A percentile compares a stretch with the other conserved stretches of the same genome.
Conservation (phyloP, 768 basidiomycete genomes). For the Hericium coralloides region DNA sequence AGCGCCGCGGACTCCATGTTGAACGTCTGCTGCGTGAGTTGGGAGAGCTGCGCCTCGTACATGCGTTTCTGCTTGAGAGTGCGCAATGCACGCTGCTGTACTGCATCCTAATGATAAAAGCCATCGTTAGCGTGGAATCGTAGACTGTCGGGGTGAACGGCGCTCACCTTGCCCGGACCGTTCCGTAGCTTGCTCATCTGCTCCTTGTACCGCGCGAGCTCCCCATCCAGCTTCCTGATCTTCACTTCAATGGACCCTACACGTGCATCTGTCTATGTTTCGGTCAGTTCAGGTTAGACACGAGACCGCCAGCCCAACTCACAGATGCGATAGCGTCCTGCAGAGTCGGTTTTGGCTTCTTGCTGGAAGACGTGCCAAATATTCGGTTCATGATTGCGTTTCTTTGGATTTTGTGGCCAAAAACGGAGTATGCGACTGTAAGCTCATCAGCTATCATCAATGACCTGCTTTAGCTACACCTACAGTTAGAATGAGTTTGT, state of each 20-base stretch:
- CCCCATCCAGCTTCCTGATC: slow-evolving; percentile 91
- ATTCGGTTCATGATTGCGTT: slow-evolving; percentile 64
- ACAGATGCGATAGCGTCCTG: slow-evolving; percentile 92
- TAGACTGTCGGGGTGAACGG: neutral
- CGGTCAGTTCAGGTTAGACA: slow-evolving; percentile 1
- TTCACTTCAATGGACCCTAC: slow-evolving; percentile 91
- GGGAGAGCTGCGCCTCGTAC: slow-evolving; percentile 89
- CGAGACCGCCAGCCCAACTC: slow-evolving; percentile 17
- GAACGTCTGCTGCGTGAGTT: slow-evolving; percentile 90
- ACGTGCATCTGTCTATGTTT: slow-evolving; percentile 71
- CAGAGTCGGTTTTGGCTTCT: slow-evolving; percentile 79
- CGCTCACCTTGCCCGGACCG: slow-evolving; percentile 86
- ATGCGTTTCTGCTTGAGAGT: slow-evolving; percentile 92
- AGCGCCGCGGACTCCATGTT: slow-evolving; percentile 97
- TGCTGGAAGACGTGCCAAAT: slow-evolving; percentile 64
- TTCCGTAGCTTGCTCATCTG: slow-evolving; percentile 91
- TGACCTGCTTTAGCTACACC: too few relatives aligned
- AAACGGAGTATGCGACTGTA: too few relatives aligned
- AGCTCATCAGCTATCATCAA: too few relatives aligned
- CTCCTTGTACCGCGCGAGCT: slow-evolving; percentile 85
- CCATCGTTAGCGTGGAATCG: neutral
- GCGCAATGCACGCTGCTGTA: slow-evolving; percentile 89
- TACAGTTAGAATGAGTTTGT: too few relatives aligned
- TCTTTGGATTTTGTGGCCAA: too few relatives aligned
- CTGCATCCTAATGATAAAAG: slow-evolving; percentile 51